Evolutionary conservation across 1,139 yeast genomes (phyloP).

Genomic region (Trichomonascaceae sp.): DNA sequence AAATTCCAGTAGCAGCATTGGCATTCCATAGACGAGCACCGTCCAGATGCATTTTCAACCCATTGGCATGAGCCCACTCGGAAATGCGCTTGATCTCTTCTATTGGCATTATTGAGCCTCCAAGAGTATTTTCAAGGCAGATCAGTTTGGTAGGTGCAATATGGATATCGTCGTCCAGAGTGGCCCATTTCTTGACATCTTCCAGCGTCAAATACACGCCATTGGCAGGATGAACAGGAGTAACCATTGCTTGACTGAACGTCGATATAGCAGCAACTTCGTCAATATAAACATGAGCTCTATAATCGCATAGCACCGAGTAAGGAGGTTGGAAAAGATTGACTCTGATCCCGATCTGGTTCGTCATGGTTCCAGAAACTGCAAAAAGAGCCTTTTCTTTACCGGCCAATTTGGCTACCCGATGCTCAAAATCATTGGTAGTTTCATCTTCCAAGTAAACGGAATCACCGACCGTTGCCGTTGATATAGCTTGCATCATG

Average conservation of each 20-base stretch:
- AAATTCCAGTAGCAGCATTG: constrained; percentile 62
- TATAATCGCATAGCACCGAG: constrained; percentile 72
- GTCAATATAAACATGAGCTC: constrained; percentile 76
- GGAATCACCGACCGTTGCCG: constrained; percentile 74
- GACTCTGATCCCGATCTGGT: constrained; percentile 78
- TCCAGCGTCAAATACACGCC: constrained; percentile 74
- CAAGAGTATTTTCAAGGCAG: constrained; percentile 81
- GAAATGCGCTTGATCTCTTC: constrained; percentile 74
- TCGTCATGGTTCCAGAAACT: constrained; percentile 85
- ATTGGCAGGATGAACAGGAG: constrained; percentile 70
- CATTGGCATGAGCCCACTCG: constrained; percentile 59
- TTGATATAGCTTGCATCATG: constrained; percentile 60
- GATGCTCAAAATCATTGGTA: constrained; percentile 58
- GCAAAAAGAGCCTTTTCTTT: constrained; percentile 81
- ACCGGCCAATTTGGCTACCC: constrained; percentile 67
- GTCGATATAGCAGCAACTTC: constrained; percentile 93
- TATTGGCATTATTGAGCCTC: constrained; percentile 75
- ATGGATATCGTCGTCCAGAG: constrained; percentile 79
- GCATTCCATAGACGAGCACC: constrained; percentile 98
- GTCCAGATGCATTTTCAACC: constrained; percentile 72
- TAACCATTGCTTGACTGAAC: constrained; percentile 87
- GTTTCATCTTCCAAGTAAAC: constrained; percentile 80
- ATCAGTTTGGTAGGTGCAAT: constrained; percentile 83
- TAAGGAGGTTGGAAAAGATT: constrained; percentile 83
- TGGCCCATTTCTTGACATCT: constrained; percentile 58